A percentile compares a stretch with the other conserved stretches of the same genome.
phyloP scores from a whole-genome alignment of 2,329 filamentous ascomycete genomes.

The Blumeriella jaapii region DNA sequence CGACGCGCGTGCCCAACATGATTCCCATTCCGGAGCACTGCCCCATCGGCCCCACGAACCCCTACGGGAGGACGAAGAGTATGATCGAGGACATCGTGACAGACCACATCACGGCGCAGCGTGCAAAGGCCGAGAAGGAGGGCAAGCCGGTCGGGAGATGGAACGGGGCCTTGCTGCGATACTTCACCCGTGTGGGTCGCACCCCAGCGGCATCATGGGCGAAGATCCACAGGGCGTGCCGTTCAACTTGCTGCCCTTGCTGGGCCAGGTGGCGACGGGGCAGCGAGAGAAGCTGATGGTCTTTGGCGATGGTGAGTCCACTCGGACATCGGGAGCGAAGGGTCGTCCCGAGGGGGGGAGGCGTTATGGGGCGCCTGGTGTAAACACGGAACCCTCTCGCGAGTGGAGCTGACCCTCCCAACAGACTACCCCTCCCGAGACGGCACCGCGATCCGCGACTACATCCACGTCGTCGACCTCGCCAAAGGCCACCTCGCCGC shows the following conservation, averaged over 20 bases:
- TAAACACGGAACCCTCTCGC: background rate
- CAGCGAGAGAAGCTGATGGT: conserved; percentile 90
- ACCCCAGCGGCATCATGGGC: conserved; percentile 94
- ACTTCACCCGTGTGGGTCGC: conserved; percentile 93
- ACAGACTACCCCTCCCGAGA: conserved; percentile 83
- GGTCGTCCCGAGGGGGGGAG: no score
- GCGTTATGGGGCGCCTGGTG: no score
- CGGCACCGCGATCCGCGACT: conserved; percentile 91
- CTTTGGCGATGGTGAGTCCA: conserved; percentile 70
- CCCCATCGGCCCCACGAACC: conserved; percentile 92
- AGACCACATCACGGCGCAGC: conserved; percentile 79
- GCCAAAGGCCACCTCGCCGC: conserved; percentile 78
- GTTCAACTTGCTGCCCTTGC: conserved; percentile 86
- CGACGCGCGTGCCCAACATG: conserved; percentile 92
- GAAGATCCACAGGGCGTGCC: conserved; percentile 94
- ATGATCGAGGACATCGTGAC: conserved; percentile 86
- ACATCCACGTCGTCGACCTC: conserved; percentile 92
- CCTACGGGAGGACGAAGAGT: conserved; percentile 93
- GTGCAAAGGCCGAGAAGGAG: conserved; percentile 68
- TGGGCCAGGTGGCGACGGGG: conserved; percentile 92
- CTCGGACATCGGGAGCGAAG: no score
- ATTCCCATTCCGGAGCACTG: conserved; percentile 97
- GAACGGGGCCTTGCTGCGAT: conserved; percentile 87
- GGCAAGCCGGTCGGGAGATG: conserved; percentile 69
- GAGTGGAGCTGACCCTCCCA: conserved; percentile 4